Evolutionary conservation across 495 filamentous ascomycete genomes (phyloP).

Genomic region (Neurospora cerealis): DNA sequence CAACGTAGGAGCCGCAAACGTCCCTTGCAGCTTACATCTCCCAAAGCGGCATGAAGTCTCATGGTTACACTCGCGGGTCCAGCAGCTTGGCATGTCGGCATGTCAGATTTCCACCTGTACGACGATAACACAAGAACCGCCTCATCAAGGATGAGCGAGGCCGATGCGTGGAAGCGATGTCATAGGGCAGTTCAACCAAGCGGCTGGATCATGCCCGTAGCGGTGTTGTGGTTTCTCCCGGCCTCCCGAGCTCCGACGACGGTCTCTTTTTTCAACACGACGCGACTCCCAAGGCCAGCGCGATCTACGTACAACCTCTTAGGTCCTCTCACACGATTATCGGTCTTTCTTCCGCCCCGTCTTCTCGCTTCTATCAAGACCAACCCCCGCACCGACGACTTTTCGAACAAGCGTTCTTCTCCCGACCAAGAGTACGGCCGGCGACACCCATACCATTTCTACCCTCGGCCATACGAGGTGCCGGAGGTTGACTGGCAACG

Average conservation of each 20-base stretch:
- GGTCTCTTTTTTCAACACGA: neutral
- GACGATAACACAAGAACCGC: neutral
- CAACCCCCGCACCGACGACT: accelerated
- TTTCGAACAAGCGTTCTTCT: neutral
- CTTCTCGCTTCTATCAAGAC: neutral
- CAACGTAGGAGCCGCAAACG: neutral
- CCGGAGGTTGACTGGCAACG: neutral
- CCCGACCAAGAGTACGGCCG: neutral
- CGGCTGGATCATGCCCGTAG: accelerated
- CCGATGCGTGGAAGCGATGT: neutral
- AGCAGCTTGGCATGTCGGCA: neutral
- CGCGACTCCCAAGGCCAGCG: neutral
- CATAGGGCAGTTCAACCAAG: neutral
- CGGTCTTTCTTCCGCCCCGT: neutral
- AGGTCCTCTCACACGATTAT: neutral
- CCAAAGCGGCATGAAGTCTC: neutral
- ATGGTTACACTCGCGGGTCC: neutral
- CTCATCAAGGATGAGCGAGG: neutral
- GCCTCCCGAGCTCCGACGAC: neutral
- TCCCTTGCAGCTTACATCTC: neutral
- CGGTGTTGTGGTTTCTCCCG: neutral
- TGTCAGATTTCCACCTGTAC: neutral
- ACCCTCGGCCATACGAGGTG: neutral
- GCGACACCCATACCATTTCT: neutral
- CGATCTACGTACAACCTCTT: neutral